These are phyloP conservation scores for Metarhizium robertsii DNA, from an alignment of 2,329 filamentous ascomycete species.

Conservation along the genomic window DNA sequence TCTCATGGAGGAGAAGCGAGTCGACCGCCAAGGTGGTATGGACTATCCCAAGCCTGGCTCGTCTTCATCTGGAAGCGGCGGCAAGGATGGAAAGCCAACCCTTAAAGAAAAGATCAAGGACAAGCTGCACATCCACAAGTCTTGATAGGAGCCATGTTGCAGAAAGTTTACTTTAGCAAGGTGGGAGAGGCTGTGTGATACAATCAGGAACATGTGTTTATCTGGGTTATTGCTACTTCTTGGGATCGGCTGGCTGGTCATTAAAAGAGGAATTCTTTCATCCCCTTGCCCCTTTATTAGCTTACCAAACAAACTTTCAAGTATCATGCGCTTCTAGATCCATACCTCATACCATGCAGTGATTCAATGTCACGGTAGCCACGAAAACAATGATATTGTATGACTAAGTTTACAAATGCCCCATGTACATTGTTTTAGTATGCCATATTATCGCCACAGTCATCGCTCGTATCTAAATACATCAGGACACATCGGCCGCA, in stretches of 20 bases:
- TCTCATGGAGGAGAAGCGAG: constrained; percentile 24
- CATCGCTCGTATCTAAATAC: not conserved
- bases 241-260: too few species aligned
- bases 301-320: too few species aligned
- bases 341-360: not conserved
- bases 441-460: not conserved
- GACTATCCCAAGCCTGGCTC: constrained; percentile 7
- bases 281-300: too few species aligned
- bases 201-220: too few species aligned
- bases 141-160: not conserved
- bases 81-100: constrained; percentile 31
- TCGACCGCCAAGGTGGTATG: constrained; percentile 11
- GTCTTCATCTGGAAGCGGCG: not conserved
- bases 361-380: not conserved
- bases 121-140: constrained; percentile 47
- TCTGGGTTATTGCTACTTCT: too few species aligned
- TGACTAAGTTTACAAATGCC: not conserved
- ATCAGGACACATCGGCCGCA: not conserved
- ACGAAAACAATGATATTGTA: not conserved
- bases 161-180: not conserved
- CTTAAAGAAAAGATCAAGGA: constrained; percentile 59
- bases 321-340: not conserved
- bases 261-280: too few species aligned
- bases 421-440: not conserved
- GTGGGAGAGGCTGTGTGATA: not conserved